A percentile compares a stretch with the other conserved stretches of the same genome.
phyloP scores from a whole-genome alignment of 2,329 filamentous ascomycete species.

The Fusarium tupiense region DNA sequence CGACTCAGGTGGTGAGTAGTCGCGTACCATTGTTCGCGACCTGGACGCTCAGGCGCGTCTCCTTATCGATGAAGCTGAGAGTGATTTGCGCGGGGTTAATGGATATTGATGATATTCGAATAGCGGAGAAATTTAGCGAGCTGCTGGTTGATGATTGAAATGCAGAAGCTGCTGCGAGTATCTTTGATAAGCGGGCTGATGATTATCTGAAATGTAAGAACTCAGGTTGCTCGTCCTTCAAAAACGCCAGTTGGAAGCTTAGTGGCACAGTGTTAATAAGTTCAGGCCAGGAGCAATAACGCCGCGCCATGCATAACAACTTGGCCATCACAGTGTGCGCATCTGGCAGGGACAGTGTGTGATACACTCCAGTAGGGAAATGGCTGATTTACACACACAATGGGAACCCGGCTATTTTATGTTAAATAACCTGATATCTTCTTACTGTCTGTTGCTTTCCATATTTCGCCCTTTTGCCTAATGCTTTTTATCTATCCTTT shows the following conservation, averaged over 20 bases:
- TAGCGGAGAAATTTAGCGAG: background rate
- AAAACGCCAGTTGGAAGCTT: slow-evolving; percentile 43
- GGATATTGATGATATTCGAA: background rate
- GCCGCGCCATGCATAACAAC: background rate
- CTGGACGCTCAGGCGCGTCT: slow-evolving; percentile 36
- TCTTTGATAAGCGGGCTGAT: slow-evolving; percentile 6
- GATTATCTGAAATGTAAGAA: slow-evolving; percentile 24
- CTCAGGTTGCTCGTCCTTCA: slow-evolving; percentile 10
- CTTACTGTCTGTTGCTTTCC: background rate
- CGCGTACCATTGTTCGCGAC: slow-evolving; percentile 50
- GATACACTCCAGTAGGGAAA: slow-evolving; percentile 25
- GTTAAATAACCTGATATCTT: background rate
- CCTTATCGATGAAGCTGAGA: slow-evolving; percentile 10
- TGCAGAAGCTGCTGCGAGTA: background rate
- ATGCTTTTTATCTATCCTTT: slow-evolving; percentile 39
- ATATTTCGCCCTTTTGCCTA: slow-evolving; percentile 4
- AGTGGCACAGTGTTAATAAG: slow-evolving; percentile 36
- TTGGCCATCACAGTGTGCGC: slow-evolving; percentile 28
- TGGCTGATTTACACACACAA: background rate
- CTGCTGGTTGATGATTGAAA: background rate
- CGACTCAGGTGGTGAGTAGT: slow-evolving; percentile 55
- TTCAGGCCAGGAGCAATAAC: background rate
- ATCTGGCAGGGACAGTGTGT: slow-evolving; percentile 19
- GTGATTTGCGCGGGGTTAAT: slow-evolving; percentile 9
- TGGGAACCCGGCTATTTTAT: background rate